Evolutionary conservation across 192 early-diverging fungal species (phyloP).

Genomic region (Coemansia sp.): DNA sequence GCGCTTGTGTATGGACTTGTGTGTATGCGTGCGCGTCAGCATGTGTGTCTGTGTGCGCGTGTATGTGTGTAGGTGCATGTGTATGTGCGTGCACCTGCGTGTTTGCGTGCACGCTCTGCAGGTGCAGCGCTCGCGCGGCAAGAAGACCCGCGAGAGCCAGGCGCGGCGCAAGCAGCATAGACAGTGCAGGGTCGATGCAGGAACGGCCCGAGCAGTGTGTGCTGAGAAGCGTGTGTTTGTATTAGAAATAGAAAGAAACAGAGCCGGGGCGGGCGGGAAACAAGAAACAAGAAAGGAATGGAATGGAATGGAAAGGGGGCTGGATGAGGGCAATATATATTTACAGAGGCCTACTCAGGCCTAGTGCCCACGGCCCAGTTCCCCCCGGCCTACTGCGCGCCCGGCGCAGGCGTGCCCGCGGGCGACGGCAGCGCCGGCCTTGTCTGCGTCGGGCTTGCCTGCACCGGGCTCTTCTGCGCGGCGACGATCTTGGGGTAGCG

Average conservation of each 20-base stretch:
- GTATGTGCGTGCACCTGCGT: no score
- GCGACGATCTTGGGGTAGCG: constrained; percentile 31
- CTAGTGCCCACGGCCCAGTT: no score
- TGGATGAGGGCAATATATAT: no score
- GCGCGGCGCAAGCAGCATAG: background rate
- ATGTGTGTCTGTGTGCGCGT: no score
- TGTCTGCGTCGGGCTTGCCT: background rate
- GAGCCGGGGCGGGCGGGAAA: no score
- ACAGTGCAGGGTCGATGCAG: background rate
- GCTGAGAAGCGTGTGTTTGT: background rate
- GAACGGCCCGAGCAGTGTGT: background rate
- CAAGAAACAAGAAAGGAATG: no score
- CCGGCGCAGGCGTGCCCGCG: constrained; percentile 37
- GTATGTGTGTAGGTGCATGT: no score
- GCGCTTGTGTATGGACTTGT: no score
- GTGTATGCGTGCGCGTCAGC: no score
- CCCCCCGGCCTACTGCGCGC: constrained; percentile 1
- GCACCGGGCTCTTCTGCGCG: constrained; percentile 11
- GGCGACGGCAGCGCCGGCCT: constrained; percentile 36
- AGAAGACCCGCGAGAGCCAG: background rate
- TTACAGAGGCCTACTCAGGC: no score
- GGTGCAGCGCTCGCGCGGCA: background rate
- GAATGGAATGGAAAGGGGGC: no score
- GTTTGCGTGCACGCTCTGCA: background rate
- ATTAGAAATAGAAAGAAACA: background rate